phyloP scores from a whole-genome alignment of 108 stramenopile species.

The Skeletonema menzelii region DNA sequence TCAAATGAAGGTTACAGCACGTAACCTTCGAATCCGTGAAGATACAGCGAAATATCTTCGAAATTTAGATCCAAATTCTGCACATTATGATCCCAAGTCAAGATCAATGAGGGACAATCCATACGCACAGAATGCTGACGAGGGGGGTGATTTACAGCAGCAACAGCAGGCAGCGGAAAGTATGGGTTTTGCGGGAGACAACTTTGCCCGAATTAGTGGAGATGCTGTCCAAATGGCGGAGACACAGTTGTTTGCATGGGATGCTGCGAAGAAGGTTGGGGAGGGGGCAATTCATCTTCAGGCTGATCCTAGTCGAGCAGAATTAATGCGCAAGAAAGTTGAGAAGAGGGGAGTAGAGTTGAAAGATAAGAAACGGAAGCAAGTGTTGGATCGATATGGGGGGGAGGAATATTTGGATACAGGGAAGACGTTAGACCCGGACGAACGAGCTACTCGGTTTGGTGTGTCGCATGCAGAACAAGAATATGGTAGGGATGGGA shows the following conservation, averaged over 20 bases:
- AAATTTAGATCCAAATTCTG: slow-evolving; percentile 94
- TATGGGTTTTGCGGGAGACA: slow-evolving; percentile 94
- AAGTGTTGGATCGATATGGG: slow-evolving; percentile 94
- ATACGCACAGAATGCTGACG: slow-evolving; percentile 74
- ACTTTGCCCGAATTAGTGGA: slow-evolving; percentile 91
- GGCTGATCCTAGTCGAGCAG: slow-evolving; percentile 95
- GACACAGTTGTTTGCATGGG: slow-evolving; percentile 98
- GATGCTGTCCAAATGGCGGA: slow-evolving; percentile 90
- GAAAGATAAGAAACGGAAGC: slow-evolving; percentile 75
- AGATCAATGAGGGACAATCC: slow-evolving; percentile 99
- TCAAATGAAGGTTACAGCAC: slow-evolving; percentile 97
- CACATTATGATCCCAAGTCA: slow-evolving; percentile 95
- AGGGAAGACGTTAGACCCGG: slow-evolving; percentile 4
- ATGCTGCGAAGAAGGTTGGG: slow-evolving; percentile 79
- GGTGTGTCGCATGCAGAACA: slow-evolving; percentile 71
- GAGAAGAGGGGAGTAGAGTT: slow-evolving; percentile 76
- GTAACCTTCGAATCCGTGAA: slow-evolving; percentile 98
- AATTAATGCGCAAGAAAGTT: slow-evolving; percentile 87
- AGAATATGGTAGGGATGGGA: slow-evolving; percentile 88
- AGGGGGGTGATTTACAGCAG: slow-evolving; percentile 32
- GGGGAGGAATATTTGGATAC: slow-evolving; percentile 85
- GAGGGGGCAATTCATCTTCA: slow-evolving; percentile 87
- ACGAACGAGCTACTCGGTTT: slow-evolving; percentile 74
- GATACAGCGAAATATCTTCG: slow-evolving; percentile 99
- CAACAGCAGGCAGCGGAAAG: slow-evolving; percentile 55